Conservation (phyloP, 306 rosid species). For the Malus sieversii region DNA sequence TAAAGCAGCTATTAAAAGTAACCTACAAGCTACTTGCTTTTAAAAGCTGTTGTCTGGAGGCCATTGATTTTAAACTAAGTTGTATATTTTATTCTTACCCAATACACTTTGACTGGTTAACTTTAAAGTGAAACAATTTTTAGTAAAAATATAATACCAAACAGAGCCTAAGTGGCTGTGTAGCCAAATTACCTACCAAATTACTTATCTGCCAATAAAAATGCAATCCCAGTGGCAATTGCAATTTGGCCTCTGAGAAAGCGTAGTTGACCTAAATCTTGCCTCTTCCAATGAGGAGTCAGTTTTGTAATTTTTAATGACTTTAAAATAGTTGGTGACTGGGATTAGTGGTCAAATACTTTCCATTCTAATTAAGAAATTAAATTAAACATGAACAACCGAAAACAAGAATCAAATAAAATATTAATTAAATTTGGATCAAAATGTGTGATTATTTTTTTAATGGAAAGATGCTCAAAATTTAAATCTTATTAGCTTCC, state of each 20-base stretch:
- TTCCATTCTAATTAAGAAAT: not conserved
- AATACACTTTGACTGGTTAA: no score
- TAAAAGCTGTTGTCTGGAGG: accelerated
- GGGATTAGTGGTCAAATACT: conserved; percentile 4
- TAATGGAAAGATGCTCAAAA: not conserved
- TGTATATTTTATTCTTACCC: no score
- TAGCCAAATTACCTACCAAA: no score
- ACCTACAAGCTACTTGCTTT: no score
- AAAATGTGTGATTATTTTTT: not conserved
- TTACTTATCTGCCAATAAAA: no score
- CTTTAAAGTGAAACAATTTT: no score
- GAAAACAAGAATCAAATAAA: not conserved
- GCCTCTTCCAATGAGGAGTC: conserved; percentile 17
- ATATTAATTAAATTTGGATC: not conserved
- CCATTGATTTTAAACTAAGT: no score
- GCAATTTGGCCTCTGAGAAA: not conserved
- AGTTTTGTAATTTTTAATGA: not conserved
- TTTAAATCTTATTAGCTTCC: not conserved
- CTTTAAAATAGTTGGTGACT: not conserved
- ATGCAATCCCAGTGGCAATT: no score
- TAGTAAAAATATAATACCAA: no score
- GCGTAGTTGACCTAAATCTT: conserved; percentile 7
- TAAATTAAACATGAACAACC: not conserved
- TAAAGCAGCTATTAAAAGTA: no score
- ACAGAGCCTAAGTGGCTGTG: no score